Evolutionary conservation across 768 basidiomycete species (phyloP).

Genomic region (Termitomyces heimii): DNA sequence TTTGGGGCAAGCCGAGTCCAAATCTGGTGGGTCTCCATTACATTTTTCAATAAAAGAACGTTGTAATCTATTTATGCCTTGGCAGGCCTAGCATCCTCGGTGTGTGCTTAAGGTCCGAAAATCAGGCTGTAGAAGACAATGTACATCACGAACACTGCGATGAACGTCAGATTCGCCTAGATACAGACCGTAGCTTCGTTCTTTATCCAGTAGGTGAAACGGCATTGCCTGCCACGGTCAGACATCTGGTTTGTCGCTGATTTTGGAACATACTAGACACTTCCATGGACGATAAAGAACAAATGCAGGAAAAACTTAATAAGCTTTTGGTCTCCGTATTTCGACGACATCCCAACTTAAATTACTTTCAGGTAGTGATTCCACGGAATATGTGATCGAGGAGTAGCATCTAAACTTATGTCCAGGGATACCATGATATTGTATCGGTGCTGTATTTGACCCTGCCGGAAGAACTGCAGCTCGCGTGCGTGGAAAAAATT

Average conservation of each 20-base stretch:
- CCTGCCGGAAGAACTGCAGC: constrained; percentile 52
- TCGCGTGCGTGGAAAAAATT: constrained; percentile 61
- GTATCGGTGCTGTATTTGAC: constrained; percentile 79
- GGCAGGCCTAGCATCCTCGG: constrained; percentile 15
- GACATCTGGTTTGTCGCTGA: neutral
- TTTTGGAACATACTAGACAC: constrained; percentile 6
- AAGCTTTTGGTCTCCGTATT: constrained; percentile 71
- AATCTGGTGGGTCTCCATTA: constrained; percentile 44
- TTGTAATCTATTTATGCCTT: neutral
- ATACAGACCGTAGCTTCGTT: constrained; percentile 92
- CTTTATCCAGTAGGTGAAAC: constrained; percentile 82
- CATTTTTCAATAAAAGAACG: neutral
- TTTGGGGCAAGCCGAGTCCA: constrained; percentile 50
- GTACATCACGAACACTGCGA: constrained; percentile 76
- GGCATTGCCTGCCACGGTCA: constrained; percentile 1
- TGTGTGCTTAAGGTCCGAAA: neutral
- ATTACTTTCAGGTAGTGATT: constrained; percentile 71
- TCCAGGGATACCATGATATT: constrained; percentile 89
- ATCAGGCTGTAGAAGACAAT: constrained; percentile 1
- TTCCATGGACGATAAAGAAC: constrained; percentile 35
- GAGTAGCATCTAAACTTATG: neutral
- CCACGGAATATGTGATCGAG: neutral
- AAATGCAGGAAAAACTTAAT: constrained; percentile 62
- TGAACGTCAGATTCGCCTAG: constrained; percentile 82
- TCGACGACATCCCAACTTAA: constrained; percentile 62